These are phyloP conservation scores for Nectriaceae sp. DNA, from an alignment of 2,329 filamentous ascomycete genomes.

Conservation along the genomic window DNA sequence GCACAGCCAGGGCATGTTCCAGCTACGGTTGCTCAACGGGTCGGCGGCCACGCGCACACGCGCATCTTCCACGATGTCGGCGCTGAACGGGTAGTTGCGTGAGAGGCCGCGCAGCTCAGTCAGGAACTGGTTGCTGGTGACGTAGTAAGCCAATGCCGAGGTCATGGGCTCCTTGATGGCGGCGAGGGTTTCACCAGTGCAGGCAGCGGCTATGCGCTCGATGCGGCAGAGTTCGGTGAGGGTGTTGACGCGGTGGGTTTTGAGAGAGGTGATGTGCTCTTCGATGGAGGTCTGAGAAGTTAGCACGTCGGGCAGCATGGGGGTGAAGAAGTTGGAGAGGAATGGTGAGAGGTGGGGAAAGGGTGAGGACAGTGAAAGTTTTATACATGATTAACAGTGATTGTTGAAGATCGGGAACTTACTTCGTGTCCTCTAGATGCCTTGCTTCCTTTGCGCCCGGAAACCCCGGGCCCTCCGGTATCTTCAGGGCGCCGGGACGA, in stretches of 20 bases:
- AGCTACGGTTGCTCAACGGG: constrained; percentile 67
- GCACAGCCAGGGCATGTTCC: constrained; percentile 77
- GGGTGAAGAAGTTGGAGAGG: no score
- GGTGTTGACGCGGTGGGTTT: constrained; percentile 71
- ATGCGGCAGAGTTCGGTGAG: constrained; percentile 72
- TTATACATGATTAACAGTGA: neutral
- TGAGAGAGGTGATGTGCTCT: constrained; percentile 64
- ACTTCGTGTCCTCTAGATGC: constrained; percentile 6
- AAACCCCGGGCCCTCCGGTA: no score
- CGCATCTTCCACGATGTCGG: constrained; percentile 65
- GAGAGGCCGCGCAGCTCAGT: constrained; percentile 71
- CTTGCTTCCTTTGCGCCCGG: constrained; percentile 8
- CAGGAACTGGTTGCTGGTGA: constrained; percentile 68
- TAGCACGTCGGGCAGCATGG: constrained; percentile 52
- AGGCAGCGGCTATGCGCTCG: constrained; percentile 63
- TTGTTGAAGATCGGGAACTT: no score
- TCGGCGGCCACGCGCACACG: constrained; percentile 64
- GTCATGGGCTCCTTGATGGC: constrained; percentile 67
- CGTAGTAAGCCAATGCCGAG: constrained; percentile 70
- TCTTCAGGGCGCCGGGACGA: constrained; percentile 10
- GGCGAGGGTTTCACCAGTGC: constrained; percentile 59
- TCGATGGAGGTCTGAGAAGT: constrained; percentile 52
- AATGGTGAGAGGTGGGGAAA: constrained; percentile 30
- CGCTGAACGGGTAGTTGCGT: constrained; percentile 66
- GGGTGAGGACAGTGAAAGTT: no score